Percentiles rank a stretch among this genome's conserved stretches.
Conservation (phyloP, 768 basidiomycete species). For the Chlorophyllum brunneum region DNA sequence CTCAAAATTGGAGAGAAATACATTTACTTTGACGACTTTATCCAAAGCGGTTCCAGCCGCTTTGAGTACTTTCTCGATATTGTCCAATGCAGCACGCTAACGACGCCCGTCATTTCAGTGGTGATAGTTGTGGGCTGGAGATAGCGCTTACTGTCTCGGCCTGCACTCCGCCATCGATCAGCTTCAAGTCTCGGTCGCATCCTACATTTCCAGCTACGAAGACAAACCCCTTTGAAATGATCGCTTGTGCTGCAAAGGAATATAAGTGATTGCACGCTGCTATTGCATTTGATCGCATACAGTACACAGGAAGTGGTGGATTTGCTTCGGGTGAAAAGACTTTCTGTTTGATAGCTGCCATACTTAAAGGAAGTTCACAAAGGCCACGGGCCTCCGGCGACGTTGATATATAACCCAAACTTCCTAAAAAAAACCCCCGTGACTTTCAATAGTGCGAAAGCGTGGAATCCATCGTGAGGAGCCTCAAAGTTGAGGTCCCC, state of each 20-base stretch:
- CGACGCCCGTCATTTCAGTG: not conserved
- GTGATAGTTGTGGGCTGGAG: not conserved
- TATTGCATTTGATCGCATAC: not conserved
- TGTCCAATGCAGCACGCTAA: slow-evolving; percentile 16
- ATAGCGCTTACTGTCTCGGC: slow-evolving; percentile 13
- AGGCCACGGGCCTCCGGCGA: too few relatives aligned
- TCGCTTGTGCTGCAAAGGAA: slow-evolving; percentile 14
- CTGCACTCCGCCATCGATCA: slow-evolving; percentile 16
- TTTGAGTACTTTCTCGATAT: slow-evolving; percentile 15
- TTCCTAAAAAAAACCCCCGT: not conserved
- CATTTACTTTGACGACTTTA: slow-evolving; percentile 14
- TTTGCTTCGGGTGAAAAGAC: slow-evolving; percentile 12
- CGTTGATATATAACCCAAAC: not conserved
- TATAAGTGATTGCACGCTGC: not conserved
- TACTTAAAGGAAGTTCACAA: not conserved
- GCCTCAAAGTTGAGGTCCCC: too few relatives aligned
- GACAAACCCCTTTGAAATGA: slow-evolving; percentile 16
- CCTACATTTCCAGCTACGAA: slow-evolving; percentile 17
- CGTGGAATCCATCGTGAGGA: not conserved
- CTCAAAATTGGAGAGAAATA: slow-evolving; percentile 13
- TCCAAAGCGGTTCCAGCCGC: slow-evolving; percentile 15
- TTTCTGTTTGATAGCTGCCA: slow-evolving; percentile 4
- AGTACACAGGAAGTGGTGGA: slow-evolving; percentile 11
- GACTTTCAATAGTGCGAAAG: too few relatives aligned
- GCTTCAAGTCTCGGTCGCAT: slow-evolving; percentile 12